These are phyloP conservation scores for Erodium texanum DNA, from an alignment of 441 rosid genomes.

Conservation along the genomic window DNA sequence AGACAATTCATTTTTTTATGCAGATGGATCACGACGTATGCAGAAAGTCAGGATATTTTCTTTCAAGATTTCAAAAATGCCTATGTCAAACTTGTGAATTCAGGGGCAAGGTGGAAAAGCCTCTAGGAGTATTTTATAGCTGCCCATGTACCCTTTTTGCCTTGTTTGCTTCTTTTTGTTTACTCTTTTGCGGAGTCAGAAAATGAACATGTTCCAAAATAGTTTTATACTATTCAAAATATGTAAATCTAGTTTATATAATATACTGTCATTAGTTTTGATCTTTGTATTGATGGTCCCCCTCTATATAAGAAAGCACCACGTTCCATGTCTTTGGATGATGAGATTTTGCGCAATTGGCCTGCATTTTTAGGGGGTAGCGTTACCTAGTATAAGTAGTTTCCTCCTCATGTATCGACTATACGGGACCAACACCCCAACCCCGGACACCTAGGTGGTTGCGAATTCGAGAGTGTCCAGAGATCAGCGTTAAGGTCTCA, in stretches of 20 bases:
- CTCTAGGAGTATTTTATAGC: conserved; percentile 22
- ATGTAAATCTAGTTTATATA: neutral
- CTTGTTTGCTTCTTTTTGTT: neutral
- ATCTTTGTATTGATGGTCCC: no score
- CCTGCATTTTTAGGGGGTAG: no score
- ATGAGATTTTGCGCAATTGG: no score
- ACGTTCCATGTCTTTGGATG: no score
- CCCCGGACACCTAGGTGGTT: no score
- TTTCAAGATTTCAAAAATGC: conserved; percentile 71
- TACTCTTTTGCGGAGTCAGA: neutral
- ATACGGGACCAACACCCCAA: no score
- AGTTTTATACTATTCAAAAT: neutral
- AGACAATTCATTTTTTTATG: conserved; percentile 12
- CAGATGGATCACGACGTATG: conserved; percentile 75
- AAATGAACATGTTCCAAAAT: neutral
- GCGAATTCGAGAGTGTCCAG: no score
- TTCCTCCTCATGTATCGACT: no score
- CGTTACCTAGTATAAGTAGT: no score
- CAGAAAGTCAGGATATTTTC: conserved; percentile 53
- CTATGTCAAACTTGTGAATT: conserved; percentile 62
- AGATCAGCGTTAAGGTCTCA: no score
- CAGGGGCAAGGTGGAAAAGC: conserved; percentile 67
- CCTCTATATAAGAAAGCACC: no score
- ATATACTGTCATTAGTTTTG: neutral
- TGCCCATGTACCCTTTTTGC: no score